Evolutionary conservation across 805 yeast genomes (phyloP).

Genomic region (Metschnikowia drakensbergensis): DNA sequence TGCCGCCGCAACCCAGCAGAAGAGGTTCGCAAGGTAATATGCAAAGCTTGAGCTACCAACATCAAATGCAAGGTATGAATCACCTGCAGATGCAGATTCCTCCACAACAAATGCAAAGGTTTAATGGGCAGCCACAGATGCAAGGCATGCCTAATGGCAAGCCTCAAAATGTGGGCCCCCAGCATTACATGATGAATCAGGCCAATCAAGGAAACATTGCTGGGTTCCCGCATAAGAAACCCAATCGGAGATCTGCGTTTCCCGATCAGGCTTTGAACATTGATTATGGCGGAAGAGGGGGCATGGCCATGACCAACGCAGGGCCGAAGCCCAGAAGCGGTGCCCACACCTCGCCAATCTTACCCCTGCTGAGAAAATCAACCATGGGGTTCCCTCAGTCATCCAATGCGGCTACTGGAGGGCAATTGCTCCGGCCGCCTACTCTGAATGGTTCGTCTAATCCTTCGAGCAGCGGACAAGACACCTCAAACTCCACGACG

Average conservation of each 20-base stretch:
- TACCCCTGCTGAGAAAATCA: conserved; percentile 17
- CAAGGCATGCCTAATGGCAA: not conserved
- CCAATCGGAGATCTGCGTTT: conserved; percentile 35
- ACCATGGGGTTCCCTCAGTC: conserved; percentile 1
- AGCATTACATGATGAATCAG: conserved; percentile 9
- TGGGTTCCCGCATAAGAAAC: conserved; percentile 24
- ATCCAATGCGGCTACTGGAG: not conserved
- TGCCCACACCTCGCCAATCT: conserved; percentile 16
- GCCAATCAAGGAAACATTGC: conserved; percentile 4
- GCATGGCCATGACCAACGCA: conserved; percentile 40
- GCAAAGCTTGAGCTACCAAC: conserved; percentile 8
- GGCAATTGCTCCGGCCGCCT: conserved; percentile 10
- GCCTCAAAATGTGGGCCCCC: conserved; percentile 7
- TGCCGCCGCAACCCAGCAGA: conserved; percentile 1
- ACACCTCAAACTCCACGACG: conserved; percentile 22
- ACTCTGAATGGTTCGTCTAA: conserved; percentile 9
- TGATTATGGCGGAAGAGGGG: conserved; percentile 46
- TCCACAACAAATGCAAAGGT: conserved; percentile 8
- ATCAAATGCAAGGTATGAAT: conserved; percentile 3
- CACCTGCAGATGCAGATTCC: not conserved
- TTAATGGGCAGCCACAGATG: conserved; percentile 10
- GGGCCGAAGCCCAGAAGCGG: conserved; percentile 15
- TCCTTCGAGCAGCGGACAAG: conserved; percentile 23
- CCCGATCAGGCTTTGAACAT: conserved; percentile 31
- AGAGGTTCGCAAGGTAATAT: conserved; percentile 9